phyloP scores from a whole-genome alignment of 305 asterid species.

The Fraxinus xanthoxyloides region DNA sequence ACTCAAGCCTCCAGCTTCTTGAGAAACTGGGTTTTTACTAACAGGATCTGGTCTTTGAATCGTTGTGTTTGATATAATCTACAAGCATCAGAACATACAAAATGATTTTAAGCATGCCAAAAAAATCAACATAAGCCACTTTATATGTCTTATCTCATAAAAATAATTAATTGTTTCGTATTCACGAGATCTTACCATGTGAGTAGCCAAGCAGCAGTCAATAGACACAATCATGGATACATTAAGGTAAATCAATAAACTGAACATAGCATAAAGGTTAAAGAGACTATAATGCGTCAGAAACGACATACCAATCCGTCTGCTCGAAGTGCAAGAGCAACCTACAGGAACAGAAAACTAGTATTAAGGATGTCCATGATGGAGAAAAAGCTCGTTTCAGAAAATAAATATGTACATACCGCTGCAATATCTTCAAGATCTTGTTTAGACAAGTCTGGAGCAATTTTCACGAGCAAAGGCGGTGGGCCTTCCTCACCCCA shows the following conservation, averaged over 20 bases:
- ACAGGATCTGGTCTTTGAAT: too few relatives aligned
- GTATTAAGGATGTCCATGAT: slow-evolving; percentile 5
- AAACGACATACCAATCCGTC: slow-evolving; percentile 83
- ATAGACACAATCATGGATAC: not conserved
- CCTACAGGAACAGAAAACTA: slow-evolving; percentile 49
- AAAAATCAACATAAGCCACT: not conserved
- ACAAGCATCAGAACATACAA: too few relatives aligned
- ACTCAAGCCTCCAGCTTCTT: too few relatives aligned
- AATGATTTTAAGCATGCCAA: too few relatives aligned
- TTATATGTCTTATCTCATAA: not conserved
- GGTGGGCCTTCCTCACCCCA: slow-evolving; percentile 99
- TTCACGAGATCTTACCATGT: not conserved
- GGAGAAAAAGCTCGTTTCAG: not conserved
- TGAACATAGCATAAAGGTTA: not conserved
- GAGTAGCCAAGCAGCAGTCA: not conserved
- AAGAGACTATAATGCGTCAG: not conserved
- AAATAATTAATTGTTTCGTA: not conserved
- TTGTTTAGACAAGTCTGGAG: slow-evolving; percentile 91
- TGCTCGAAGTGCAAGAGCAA: slow-evolving; percentile 86
- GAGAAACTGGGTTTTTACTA: too few relatives aligned
- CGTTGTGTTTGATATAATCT: too few relatives aligned
- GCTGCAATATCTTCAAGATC: slow-evolving; percentile 98
- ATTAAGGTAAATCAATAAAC: not conserved
- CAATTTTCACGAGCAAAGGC: slow-evolving; percentile 91
- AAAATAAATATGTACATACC: slow-evolving; percentile 38